phyloP scores from a whole-genome alignment of 2,329 filamentous ascomycete genomes.

The Capronia americana region DNA sequence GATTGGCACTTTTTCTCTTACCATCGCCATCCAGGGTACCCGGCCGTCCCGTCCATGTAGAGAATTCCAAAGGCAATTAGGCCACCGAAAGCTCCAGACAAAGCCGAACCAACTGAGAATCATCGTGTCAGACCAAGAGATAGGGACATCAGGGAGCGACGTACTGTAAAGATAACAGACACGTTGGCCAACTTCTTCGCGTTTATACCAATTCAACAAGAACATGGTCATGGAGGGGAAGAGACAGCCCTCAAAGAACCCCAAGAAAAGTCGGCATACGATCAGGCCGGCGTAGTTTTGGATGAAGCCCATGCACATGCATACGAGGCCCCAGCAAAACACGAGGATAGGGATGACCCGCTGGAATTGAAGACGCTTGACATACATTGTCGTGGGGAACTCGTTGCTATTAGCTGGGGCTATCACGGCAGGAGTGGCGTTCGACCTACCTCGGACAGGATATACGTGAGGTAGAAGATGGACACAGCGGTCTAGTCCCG shows the following conservation, averaged over 20 bases:
- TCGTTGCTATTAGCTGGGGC: constrained; percentile 57
- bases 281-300: constrained; percentile 59
- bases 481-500: constrained; percentile 20
- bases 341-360: constrained; percentile 59
- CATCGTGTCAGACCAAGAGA: neutral
- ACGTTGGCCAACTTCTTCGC: constrained; percentile 50
- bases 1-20: neutral
- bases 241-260: constrained; percentile 58
- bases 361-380: constrained; percentile 57
- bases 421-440: constrained; percentile 58
- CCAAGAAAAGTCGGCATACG: constrained; percentile 62
- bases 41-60: constrained; percentile 33
- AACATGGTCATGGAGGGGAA: constrained; percentile 51
- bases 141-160: neutral
- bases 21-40: constrained; percentile 34
- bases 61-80: constrained; percentile 41
- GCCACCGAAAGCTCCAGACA: constrained; percentile 51
- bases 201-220: constrained; percentile 49
- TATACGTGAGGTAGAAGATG: constrained; percentile 23
- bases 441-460: constrained; percentile 33
- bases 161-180: constrained; percentile 49
- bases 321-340: constrained; percentile 59
- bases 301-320: constrained; percentile 60
- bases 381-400: constrained; percentile 53
- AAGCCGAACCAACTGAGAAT: constrained; percentile 38